Base-by-base conservation (phyloP, 768 basidiomycete genomes). In the Russula virescens region DNA sequence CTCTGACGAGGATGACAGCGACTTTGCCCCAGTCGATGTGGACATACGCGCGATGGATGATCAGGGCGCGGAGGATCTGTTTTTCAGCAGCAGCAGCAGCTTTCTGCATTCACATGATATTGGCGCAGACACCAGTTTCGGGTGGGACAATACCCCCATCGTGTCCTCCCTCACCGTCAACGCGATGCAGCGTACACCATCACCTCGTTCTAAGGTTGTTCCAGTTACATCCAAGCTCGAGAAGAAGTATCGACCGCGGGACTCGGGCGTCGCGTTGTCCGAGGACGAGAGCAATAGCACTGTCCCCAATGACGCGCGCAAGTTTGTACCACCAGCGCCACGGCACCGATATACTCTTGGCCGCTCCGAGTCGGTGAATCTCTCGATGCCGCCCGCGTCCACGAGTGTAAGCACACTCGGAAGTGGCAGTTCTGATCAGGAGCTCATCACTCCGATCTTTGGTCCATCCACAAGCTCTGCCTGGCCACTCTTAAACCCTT, bases 161-260 rank as follows among this genome's bases (percentile, higher is more conserved):
- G 60, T 48, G 16, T 64, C 55, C 49, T 69, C 67, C 46, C 58
- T 87, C 68, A 83, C 73, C 60, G 72, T 88, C 42, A 63, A 58
- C 28, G 57, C 58, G 46, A 82, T 80, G 1, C 76, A 78, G 26
- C 77, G 76, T 46, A 85, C 86, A 0, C 86, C 88, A 14, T 84
- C 80, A 35, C 87, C 81, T 71, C 77, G 28, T 69, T 77, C 62
- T 75, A 77, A 73, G 73, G 73, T 68, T 69, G 58, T 69, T 61
- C 55, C 68, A 68, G 63, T 58, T 70, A 54, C 2, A 68, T 77
- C 64, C 40, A 59, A 66, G 19, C 56, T 72, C 23, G 68, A 72
- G 31, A 83, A 81, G 69, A 92, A 91, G 73, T 90, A 82, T 74
- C 82, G 82, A 57, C 81, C 83, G n/a, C 78, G 83, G 14, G 87